Percentiles rank a stretch among this genome's conserved stretches.
Conservation (phyloP, 768 basidiomycete species). For the Trichaptum fuscoviolaceum region DNA sequence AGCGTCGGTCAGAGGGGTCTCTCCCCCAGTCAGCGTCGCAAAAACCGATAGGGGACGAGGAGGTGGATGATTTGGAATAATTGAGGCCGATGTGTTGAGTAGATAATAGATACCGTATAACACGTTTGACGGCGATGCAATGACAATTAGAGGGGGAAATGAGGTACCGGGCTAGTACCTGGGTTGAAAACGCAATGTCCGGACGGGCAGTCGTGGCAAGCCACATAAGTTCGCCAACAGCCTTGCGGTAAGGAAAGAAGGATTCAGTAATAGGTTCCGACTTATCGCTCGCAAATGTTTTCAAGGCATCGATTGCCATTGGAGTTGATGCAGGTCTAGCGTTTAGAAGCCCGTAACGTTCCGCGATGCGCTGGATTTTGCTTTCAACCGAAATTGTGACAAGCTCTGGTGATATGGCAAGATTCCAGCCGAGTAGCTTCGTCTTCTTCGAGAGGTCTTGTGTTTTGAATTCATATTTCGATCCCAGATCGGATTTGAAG, state of each 20-base stretch:
- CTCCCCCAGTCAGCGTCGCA: slow-evolving; percentile 24
- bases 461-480: slow-evolving; percentile 23
- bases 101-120: slow-evolving; percentile 21
- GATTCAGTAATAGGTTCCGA: slow-evolving; percentile 5
- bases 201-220: slow-evolving; percentile 8
- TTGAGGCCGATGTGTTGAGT: slow-evolving; percentile 12
- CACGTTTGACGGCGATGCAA: slow-evolving; percentile 20
- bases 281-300: slow-evolving; percentile 13
- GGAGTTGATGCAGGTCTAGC: slow-evolving; percentile 17
- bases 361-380: slow-evolving; percentile 21
- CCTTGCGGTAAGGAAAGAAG: slow-evolving; percentile 5
- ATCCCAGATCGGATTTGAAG: slow-evolving; percentile 25
- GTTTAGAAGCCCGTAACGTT: slow-evolving; percentile 19
- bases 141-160: slow-evolving; percentile 20
- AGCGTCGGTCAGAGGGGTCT: slow-evolving; percentile 18
- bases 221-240: neutral
- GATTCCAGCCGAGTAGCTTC: slow-evolving; percentile 27
- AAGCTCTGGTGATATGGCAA: slow-evolving; percentile 27
- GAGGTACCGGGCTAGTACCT: slow-evolving; percentile 18
- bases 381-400: slow-evolving; percentile 17
- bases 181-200: slow-evolving; percentile 18
- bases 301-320: slow-evolving; percentile 14
- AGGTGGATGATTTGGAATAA: neutral
- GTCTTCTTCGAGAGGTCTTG: slow-evolving; percentile 28
- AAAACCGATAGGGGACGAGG: slow-evolving; percentile 11